Evolutionary conservation across 352 stramenopile genomes (phyloP).

Genomic region (Pythium coloratum): DNA sequence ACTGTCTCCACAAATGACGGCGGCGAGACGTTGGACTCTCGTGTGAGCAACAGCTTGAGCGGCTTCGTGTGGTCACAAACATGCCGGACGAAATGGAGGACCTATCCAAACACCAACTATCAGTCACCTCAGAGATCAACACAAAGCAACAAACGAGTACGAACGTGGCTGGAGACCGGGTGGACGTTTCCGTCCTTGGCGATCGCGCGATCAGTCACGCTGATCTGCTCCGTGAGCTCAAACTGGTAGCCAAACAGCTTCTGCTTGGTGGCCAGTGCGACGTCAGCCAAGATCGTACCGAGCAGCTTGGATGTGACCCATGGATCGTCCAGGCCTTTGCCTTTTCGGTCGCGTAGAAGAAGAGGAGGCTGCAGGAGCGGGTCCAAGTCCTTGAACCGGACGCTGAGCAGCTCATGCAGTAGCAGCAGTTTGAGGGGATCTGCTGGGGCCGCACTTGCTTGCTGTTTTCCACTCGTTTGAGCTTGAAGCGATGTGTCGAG

Average conservation of each 20-base stretch:
- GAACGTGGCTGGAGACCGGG: constrained; percentile 68
- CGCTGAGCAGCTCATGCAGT: constrained; percentile 52
- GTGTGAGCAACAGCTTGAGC: constrained; percentile 54
- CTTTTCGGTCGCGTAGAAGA: constrained; percentile 63
- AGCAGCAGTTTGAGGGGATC: constrained; percentile 61
- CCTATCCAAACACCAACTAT: constrained; percentile 35
- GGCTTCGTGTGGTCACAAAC: constrained; percentile 67
- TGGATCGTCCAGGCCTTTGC: constrained; percentile 59
- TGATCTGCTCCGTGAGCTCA: constrained; percentile 50
- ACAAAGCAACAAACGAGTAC: not conserved
- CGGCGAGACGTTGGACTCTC: constrained; percentile 51
- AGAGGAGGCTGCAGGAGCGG: constrained; percentile 48
- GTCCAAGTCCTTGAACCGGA: constrained; percentile 37
- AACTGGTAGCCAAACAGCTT: constrained; percentile 65
- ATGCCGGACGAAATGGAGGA: constrained; percentile 74
- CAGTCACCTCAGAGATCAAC: not conserved
- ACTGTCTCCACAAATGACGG: constrained; percentile 61
- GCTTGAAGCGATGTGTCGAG: constrained; percentile 33
- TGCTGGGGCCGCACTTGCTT: constrained; percentile 19
- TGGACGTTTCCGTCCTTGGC: constrained; percentile 80
- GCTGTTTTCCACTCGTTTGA: not conserved
- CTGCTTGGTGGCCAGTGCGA: constrained; percentile 53
- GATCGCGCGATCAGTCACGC: constrained; percentile 44
- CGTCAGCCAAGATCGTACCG: constrained; percentile 35
- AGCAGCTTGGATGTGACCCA: constrained; percentile 60